phyloP scores from a whole-genome alignment of 345 rosid species.

The Camelina sativa region DNA sequence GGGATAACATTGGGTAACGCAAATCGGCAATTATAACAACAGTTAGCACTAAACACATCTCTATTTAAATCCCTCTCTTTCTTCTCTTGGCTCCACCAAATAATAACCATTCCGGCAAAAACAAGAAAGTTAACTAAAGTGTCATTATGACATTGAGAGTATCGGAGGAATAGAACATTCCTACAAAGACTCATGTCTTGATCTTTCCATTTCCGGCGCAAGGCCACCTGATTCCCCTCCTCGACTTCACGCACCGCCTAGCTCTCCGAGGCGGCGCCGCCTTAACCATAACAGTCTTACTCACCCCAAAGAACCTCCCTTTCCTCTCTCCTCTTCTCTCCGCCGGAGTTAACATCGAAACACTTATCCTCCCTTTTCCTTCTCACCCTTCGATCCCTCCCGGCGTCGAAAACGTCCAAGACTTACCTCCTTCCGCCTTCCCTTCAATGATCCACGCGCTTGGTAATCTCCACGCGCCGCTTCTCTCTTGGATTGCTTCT shows the following conservation, averaged over 20 bases:
- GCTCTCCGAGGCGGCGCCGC: constrained; percentile 35
- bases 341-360: constrained; percentile 31
- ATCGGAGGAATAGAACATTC: not conserved
- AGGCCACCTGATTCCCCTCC: constrained; percentile 55
- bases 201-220: constrained; percentile 56
- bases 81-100: not conserved
- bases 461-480: constrained; percentile 49
- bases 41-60: not conserved
- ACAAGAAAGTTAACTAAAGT: not conserved
- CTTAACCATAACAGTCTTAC: constrained; percentile 45
- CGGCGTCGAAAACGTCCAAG: constrained; percentile 48
- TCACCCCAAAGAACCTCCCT: constrained; percentile 51
- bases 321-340: constrained; percentile 44
- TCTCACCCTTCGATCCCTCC: constrained; percentile 50
- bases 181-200: constrained; percentile 35
- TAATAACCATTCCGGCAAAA: constrained; percentile 1
- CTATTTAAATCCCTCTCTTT: constrained; percentile 19
- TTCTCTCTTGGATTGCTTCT: constrained; percentile 54
- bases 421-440: constrained; percentile 41
- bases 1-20: constrained; percentile 6
- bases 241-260: constrained; percentile 49
- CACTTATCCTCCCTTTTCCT: constrained; percentile 55
- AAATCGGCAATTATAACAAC: not conserved
- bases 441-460: constrained; percentile 44
- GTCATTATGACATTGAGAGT: constrained; percentile 2